Evolutionary conservation across 2,329 filamentous ascomycete genomes (phyloP).

Genomic region (Sporothrix variecibatus): DNA sequence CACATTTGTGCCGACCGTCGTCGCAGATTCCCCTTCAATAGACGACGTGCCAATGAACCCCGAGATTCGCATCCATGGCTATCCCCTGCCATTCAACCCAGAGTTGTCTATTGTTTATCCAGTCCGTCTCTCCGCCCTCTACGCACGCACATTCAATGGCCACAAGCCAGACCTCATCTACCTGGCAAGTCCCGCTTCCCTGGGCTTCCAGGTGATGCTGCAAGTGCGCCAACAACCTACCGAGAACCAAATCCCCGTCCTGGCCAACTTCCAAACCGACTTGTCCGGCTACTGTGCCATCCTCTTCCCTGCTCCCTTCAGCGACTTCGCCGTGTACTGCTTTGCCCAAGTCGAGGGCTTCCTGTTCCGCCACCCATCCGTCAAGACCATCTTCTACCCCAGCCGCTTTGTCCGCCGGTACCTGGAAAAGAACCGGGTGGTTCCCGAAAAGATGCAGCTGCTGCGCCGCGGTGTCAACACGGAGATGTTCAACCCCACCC

Average conservation of each 20-base stretch:
- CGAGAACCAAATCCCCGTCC: conserved; percentile 57
- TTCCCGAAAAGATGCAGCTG: conserved; percentile 57
- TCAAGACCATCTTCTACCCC: conserved; percentile 70
- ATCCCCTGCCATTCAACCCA: conserved; percentile 70
- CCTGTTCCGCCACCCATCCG: conserved; percentile 61
- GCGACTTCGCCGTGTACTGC: conserved; percentile 61
- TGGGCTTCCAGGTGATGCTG: conserved; percentile 72
- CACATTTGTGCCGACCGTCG: conserved; percentile 51
- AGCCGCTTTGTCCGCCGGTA: conserved; percentile 64
- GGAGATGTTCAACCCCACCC: conserved; percentile 58
- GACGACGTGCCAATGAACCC: conserved; percentile 33
- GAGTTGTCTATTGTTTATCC: conserved; percentile 71
- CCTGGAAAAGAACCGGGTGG: conserved; percentile 59
- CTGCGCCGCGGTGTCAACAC: conserved; percentile 68
- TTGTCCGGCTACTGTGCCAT: conserved; percentile 69
- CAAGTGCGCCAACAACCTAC: conserved; percentile 62
- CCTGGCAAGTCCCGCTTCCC: conserved; percentile 66
- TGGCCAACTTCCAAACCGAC: conserved; percentile 74
- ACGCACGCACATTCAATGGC: conserved; percentile 58
- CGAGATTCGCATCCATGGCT: conserved; percentile 64
- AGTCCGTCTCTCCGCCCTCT: conserved; percentile 64
- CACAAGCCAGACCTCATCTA: conserved; percentile 66
- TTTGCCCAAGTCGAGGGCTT: conserved; percentile 66
- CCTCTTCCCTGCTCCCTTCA: conserved; percentile 65
- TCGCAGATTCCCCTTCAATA: conserved; percentile 31